A percentile compares a stretch with the other conserved stretches of the same genome.
Evolutionary conservation across 1,284 basidiomycete species (phyloP).

Genomic region (Apiotrichum mycotoxinovorans): DNA sequence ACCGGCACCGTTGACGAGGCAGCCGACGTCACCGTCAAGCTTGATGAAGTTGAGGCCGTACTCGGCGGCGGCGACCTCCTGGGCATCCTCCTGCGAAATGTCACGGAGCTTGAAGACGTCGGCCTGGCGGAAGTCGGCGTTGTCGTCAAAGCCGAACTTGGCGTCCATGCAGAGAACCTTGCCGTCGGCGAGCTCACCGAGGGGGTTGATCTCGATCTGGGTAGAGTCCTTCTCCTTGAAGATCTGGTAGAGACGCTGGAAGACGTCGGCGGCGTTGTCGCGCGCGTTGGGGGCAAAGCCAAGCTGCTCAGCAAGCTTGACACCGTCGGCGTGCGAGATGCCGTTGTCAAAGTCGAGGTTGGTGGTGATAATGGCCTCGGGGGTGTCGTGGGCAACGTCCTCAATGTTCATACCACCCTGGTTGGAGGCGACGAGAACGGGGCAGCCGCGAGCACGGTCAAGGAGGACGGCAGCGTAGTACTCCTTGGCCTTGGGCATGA

Average conservation of each 20-base stretch:
- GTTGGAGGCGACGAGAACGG: constrained; percentile 88
- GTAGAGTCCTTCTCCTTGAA: constrained; percentile 99
- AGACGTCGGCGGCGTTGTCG: constrained; percentile 84
- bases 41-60: constrained; percentile 99
- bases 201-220: constrained; percentile 99
- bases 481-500: constrained; percentile 88
- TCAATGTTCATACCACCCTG: constrained; percentile 99
- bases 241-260: constrained; percentile 90
- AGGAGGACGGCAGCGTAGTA: constrained; percentile 98
- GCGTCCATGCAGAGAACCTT: constrained; percentile 99
- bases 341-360: constrained; percentile 87
- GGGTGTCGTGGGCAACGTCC: constrained; percentile 97
- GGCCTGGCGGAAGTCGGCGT: constrained; percentile 95
- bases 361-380: constrained; percentile 91
- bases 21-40: constrained; percentile 95
- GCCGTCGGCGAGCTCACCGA: constrained; percentile 93
- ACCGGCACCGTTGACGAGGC: constrained; percentile 97
- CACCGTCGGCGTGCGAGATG: constrained; percentile 67
- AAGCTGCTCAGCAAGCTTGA: constrained; percentile 80
- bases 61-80: constrained; percentile 82
- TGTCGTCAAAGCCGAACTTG: constrained; percentile 99
- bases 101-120: constrained; percentile 90
- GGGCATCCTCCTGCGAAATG: constrained; percentile 90
- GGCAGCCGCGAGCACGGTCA: constrained; percentile 83
- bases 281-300: constrained; percentile 76